Conservation (phyloP, 306 rosid genomes). For the Quercus gilva region DNA sequence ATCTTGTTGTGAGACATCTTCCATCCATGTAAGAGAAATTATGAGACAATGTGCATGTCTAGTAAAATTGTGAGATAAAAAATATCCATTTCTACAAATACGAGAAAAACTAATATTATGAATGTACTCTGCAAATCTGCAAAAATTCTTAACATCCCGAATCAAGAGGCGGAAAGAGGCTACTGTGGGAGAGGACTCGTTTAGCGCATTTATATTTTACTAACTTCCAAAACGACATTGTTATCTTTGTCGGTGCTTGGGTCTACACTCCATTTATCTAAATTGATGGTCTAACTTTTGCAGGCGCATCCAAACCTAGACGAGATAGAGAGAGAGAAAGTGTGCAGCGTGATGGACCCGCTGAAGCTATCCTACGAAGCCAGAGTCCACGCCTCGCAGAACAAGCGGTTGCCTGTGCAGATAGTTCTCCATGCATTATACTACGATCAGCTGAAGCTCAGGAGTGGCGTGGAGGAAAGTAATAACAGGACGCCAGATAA, state of each 20-base stretch:
- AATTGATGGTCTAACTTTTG: neutral
- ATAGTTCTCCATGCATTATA: conserved; percentile 85
- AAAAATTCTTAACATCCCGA: too few species aligned
- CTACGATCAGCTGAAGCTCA: conserved; percentile 71
- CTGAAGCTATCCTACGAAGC: conserved; percentile 76
- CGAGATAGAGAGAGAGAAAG: conserved; percentile 84
- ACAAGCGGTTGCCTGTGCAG: conserved; percentile 82
- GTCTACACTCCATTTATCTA: neutral
- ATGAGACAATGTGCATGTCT: too few species aligned
- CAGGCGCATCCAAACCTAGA: conserved; percentile 83
- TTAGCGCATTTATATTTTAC: too few species aligned
- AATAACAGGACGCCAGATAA: neutral
- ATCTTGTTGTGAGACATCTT: too few species aligned
- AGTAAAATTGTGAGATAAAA: too few species aligned
- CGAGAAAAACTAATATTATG: too few species aligned
- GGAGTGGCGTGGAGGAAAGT: conserved; percentile 54
- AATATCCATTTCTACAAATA: too few species aligned
- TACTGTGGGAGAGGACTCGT: too few species aligned
- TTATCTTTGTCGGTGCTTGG: neutral
- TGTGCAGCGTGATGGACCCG: conserved; percentile 82
- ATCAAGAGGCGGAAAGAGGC: too few species aligned
- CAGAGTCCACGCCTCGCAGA: conserved; percentile 84
- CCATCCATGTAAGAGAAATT: too few species aligned
- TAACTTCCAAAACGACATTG: neutral
- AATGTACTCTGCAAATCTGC: too few species aligned